phyloP scores from a whole-genome alignment of 2,329 filamentous ascomycete genomes.

The Neonectria punicea region DNA sequence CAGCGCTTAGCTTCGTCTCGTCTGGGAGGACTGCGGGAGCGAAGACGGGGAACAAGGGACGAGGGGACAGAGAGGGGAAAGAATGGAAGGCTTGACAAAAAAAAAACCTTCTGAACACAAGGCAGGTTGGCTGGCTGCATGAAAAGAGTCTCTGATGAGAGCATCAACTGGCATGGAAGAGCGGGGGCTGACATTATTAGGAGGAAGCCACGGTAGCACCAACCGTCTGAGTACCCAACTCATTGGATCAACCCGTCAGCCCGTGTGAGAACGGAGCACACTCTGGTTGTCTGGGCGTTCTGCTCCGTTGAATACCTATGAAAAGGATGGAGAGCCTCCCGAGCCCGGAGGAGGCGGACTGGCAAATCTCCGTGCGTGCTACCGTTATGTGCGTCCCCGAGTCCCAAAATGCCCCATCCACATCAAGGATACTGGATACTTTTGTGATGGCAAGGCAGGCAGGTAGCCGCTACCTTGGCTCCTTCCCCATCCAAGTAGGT shows the following conservation, averaged over 20 bases:
- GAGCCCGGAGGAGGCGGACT: conserved; percentile 23
- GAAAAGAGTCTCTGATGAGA: neutral
- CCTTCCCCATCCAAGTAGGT: conserved; percentile 16
- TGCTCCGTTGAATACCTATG: neutral
- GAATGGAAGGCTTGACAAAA: neutral
- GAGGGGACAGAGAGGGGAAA: neutral
- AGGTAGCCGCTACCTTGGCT: conserved; percentile 18
- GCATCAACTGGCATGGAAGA: neutral
- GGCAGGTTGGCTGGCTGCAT: neutral
- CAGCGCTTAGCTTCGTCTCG: neutral
- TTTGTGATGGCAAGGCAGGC: conserved; percentile 12
- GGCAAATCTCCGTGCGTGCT: conserved; percentile 27
- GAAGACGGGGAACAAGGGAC: neutral
- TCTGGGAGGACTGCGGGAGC: neutral
- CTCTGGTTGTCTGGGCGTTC: neutral
- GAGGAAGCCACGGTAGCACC: neutral
- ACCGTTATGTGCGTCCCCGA: neutral
- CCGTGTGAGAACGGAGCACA: conserved; percentile 6
- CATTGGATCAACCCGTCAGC: neutral
- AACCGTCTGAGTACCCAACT: neutral
- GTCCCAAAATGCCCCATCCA: conserved; percentile 4
- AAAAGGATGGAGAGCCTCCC: neutral
- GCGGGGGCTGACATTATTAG: neutral
- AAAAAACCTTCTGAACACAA: neutral
- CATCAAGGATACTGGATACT: conserved; percentile 17